These are phyloP conservation scores for Blastomyces gilchristii DNA, from an alignment of 2,329 filamentous ascomycete genomes.

Conservation along the genomic window DNA sequence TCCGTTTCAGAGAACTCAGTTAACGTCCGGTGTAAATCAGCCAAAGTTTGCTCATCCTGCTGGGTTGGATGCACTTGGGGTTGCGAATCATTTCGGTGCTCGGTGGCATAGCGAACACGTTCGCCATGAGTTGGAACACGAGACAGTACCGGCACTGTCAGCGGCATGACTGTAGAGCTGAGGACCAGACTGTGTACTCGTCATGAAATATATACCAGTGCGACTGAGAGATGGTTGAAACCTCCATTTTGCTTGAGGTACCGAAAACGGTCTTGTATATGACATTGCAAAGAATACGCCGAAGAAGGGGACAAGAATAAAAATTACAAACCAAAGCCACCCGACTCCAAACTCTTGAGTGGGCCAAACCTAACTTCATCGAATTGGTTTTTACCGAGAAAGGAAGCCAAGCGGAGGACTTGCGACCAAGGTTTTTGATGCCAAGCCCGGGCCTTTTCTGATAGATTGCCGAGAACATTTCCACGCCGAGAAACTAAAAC, in stretches of 20 bases:
- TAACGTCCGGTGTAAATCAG: slow-evolving; percentile 24
- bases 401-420: slow-evolving; percentile 6
- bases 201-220: background rate
- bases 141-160: slow-evolving; percentile 3
- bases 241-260: background rate
- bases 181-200: no score
- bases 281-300: background rate
- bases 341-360: background rate
- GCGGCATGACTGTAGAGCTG: slow-evolving; percentile 4
- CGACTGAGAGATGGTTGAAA: background rate
- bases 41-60: slow-evolving; percentile 25
- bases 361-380: background rate
- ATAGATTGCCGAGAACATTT: background rate
- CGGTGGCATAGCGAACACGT: background rate
- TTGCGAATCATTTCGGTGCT: slow-evolving; percentile 7
- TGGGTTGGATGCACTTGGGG: slow-evolving; percentile 22
- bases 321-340: background rate
- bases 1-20: slow-evolving; percentile 16
- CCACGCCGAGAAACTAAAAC: background rate
- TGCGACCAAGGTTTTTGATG: background rate
- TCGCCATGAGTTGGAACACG: slow-evolving; percentile 4
- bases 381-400: background rate
- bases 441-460: background rate
- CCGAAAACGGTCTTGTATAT: background rate
- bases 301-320: background rate